Conservation (phyloP, 139 green algal species). For the Pleodorina starrii region DNA sequence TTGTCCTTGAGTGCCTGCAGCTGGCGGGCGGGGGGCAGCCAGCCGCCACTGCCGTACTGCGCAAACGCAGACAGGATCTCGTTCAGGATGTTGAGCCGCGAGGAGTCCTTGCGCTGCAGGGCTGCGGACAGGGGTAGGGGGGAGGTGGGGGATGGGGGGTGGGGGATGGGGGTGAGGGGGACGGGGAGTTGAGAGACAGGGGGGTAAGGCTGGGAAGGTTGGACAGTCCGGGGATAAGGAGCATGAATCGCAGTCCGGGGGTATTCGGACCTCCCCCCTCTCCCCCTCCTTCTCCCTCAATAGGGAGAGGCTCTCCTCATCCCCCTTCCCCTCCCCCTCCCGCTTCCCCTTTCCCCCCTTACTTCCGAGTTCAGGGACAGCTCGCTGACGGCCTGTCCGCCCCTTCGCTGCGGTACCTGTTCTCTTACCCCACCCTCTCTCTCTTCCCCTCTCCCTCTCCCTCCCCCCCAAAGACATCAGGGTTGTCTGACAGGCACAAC, state of each 20-base stretch:
- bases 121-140: background rate
- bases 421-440: background rate
- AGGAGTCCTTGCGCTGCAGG: background rate
- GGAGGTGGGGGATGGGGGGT: too few relatives aligned
- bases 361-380: too few relatives aligned
- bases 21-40: constrained; percentile 28
- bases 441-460: background rate
- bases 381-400: too few relatives aligned
- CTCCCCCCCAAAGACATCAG: too few relatives aligned
- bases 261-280: too few relatives aligned
- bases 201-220: too few relatives aligned
- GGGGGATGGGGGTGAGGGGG: too few relatives aligned
- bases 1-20: constrained; percentile 49
- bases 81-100: background rate
- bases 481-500: too few relatives aligned
- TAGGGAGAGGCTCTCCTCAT: background rate
- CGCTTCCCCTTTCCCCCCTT: background rate
- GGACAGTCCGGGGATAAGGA: too few relatives aligned
- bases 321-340: background rate
- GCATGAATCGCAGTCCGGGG: too few relatives aligned
- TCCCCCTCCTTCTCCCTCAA: too few relatives aligned
- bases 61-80: constrained; percentile 33
- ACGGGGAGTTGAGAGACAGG: too few relatives aligned
- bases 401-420: background rate
- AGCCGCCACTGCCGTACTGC: constrained; percentile 31